Evolutionary conservation across 2,329 filamentous ascomycete species (phyloP), one percentile per base, ranked within the genome.

Genomic region (Dichotomopilus funicola): DNA sequence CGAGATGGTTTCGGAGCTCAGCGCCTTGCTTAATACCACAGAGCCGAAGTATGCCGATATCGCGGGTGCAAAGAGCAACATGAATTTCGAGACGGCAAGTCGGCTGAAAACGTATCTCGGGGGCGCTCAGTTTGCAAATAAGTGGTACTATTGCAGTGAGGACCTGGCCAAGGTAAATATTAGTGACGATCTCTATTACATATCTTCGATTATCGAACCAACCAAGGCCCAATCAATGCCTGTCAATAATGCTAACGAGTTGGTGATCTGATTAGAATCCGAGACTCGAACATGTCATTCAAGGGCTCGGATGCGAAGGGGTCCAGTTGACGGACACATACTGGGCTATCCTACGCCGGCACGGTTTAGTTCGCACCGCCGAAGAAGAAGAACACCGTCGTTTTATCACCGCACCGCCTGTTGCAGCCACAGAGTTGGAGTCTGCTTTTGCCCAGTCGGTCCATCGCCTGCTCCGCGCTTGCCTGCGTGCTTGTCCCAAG

Each of bases 11-110:
- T 42, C 11, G 13, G 53, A 55, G 34, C 44, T 64, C 1, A 60
- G 48, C 49, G 49, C 7, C 27, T 34, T 55, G 53, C 53, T 55
- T 2, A 51, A 51, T 13, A 43, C 59, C 6, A 41, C 48, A 9
- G 13, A 57, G 3, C 51, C 53, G n/a, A 46, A 57, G 43, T 66
- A 61, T 43, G 64, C 63, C 0, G 65, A 67, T 49, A 58, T 66
- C 31, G n/a, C 56, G 1, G 10, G 38, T 4, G 61, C 63, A 4
- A 37, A 62, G 9, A 4, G 27, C 6, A 37, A 51, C 34, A 57
- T 63, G 11, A 40, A 49, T 4, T 2, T 12, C 6, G 47, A 55
- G 8, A 59, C 54, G 12, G 51, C 43, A 36, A 1, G 13, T n/a
- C 36, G 11, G 5, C 53, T 64, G 8, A 49, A 42, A 38, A 13